These are phyloP conservation scores for Agaricus subrufescens DNA, from an alignment of 768 basidiomycete species.

Conservation along the genomic window DNA sequence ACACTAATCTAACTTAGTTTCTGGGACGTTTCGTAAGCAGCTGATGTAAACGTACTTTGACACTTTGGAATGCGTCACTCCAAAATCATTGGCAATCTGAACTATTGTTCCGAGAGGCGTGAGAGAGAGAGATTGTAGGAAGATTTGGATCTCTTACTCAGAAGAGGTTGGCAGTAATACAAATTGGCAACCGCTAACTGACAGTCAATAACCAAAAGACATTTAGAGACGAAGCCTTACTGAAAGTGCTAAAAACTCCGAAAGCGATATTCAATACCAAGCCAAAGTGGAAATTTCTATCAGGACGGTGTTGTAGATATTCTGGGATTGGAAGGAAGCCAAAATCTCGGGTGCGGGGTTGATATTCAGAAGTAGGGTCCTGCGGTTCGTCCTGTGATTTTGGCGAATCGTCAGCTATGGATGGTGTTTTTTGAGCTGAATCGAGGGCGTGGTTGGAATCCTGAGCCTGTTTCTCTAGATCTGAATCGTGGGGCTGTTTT, in stretches of 20 bases:
- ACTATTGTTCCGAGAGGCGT: constrained; percentile 23
- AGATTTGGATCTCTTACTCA: constrained; percentile 42
- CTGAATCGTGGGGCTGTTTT: background rate
- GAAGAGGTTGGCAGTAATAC: constrained; percentile 79
- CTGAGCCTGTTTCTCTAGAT: background rate
- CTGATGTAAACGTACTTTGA: constrained; percentile 16
- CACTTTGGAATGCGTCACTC: constrained; percentile 29
- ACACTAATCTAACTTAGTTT: constrained; percentile 32
- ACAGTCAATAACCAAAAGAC: background rate
- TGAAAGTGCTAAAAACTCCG: constrained; percentile 58
- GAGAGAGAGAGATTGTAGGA: background rate
- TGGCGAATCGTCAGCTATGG: background rate
- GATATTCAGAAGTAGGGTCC: background rate
- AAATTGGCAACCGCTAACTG: constrained; percentile 62
- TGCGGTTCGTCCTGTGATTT: background rate
- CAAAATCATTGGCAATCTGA: constrained; percentile 31
- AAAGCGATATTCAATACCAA: constrained; percentile 49
- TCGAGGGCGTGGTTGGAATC: background rate
- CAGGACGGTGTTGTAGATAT: constrained; percentile 45
- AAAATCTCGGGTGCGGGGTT: constrained; percentile 38
- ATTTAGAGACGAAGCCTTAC: constrained; percentile 19
- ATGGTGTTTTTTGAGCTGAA: background rate
- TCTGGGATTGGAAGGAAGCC: constrained; percentile 62
- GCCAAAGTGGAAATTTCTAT: constrained; percentile 49
- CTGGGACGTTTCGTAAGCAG: background rate